Base-by-base conservation (phyloP, 495 filamentous ascomycete species). In the Podospora appendiculata region DNA sequence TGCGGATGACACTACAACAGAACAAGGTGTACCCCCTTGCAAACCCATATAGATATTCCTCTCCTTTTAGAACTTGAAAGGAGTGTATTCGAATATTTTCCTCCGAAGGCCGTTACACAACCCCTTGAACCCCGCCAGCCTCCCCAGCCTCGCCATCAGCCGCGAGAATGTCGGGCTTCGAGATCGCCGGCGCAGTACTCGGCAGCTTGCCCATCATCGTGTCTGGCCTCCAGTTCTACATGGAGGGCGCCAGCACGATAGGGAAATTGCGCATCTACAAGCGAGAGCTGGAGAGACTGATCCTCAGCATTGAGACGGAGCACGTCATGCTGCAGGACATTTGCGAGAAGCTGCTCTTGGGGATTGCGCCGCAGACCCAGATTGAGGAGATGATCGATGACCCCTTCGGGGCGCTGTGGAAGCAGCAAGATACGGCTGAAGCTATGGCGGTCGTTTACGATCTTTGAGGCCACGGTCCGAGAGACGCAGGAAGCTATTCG, bases 141-240 rank as follows among this genome's bases (percentile, higher is more conserved):
- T 11, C 13, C n/a, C 34, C 4, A 2, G 19, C 19, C 12, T 8
- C 6, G 18, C 11, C 1, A 10, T 16, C 41, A 35, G 4, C 13
- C 16, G 7, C 4, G 6, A 56, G 3, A 3, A 72, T 75, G 66
- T 69, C 68, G 4, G 73, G 73, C 8, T 57, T 76, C 14, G 73
- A 77, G 56, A 61, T 70, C 6, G 73, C 66, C 11, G 73, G 73
- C 9, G 18, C 72, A 32, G 53, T 74, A 0, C 69, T 77, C 8
- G 73, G 65, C 14, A 53, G 63, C 14, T 57, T 77, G 13, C 73
- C 74, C 13, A 38, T 77, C 10, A 50, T 72, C 0, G 60, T 77
- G 3, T 65, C 63, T 6, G 66, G 62, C 18, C 55, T 77, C 1
- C 61, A 74, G 32, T 52, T 65, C 17, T 75, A 72, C 50, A 50